Evolutionary conservation across 164 flowering plant genomes (phyloP).

Genomic region (Tinospora cordifolia): DNA sequence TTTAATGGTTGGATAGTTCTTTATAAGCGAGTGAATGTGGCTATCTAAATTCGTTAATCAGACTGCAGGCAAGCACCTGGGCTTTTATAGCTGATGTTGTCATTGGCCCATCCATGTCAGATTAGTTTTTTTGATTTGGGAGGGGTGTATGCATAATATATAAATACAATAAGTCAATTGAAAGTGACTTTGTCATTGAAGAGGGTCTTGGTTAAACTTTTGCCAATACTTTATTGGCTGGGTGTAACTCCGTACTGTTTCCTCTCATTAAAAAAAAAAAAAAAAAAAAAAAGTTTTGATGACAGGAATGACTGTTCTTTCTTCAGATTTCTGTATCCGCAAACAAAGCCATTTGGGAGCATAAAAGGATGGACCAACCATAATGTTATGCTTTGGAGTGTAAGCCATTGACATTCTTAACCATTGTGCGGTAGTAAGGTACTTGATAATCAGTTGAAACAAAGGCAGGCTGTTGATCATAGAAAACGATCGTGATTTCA

Average conservation of each 20-base stretch:
- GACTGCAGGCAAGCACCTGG: too few species aligned
- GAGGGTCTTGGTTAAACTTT: too few species aligned
- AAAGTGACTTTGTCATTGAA: too few species aligned
- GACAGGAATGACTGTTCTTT: neutral
- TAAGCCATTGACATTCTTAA: neutral
- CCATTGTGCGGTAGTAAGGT: neutral
- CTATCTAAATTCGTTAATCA: conserved; percentile 5
- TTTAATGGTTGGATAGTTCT: neutral
- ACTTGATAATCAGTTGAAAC: neutral
- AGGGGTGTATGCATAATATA: too few species aligned
- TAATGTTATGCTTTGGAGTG: neutral
- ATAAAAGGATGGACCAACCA: neutral
- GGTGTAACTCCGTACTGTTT: too few species aligned
- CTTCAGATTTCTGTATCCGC: neutral
- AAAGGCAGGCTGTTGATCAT: neutral
- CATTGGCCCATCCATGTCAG: too few species aligned
- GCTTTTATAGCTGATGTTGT: too few species aligned
- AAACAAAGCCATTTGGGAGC: neutral
- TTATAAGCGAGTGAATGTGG: neutral
- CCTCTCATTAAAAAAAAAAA: too few species aligned
- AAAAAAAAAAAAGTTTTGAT: too few species aligned
- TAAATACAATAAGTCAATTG: too few species aligned
- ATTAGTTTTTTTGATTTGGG: too few species aligned
- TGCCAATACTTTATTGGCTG: too few species aligned
- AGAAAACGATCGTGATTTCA: neutral